These are phyloP conservation scores for Hypoxylon trugodes DNA, from an alignment of 495 filamentous ascomycete genomes.

Conservation along the genomic window DNA sequence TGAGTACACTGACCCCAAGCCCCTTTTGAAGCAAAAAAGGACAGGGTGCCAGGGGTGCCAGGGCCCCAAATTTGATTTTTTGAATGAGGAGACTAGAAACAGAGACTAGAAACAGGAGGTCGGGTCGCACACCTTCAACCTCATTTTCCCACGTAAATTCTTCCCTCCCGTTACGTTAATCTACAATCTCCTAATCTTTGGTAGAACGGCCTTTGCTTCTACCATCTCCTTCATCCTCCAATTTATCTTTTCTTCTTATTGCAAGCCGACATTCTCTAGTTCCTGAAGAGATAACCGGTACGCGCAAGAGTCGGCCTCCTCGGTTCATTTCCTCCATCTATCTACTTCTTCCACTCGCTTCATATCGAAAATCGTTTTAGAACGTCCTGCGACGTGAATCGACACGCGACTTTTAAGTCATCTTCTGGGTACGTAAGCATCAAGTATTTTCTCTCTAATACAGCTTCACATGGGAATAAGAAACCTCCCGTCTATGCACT, in stretches of 20 bases:
- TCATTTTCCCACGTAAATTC: slow-evolving; percentile 38
- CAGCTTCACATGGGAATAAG: too few species aligned
- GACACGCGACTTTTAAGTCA: slow-evolving; percentile 34
- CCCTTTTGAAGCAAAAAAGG: slow-evolving; percentile 34
- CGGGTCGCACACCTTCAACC: slow-evolving; percentile 42
- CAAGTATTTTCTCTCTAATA: too few species aligned
- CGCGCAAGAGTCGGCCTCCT: slow-evolving; percentile 29
- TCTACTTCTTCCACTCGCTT: slow-evolving; percentile 36
- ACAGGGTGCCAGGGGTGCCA: slow-evolving; percentile 19
- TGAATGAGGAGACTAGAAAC: slow-evolving; percentile 28
- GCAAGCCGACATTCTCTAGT: slow-evolving; percentile 34
- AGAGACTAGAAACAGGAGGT: slow-evolving; percentile 31
- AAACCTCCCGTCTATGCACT: too few species aligned
- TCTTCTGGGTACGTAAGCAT: slow-evolving; percentile 30
- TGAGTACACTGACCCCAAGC: slow-evolving; percentile 25
- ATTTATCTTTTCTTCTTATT: slow-evolving; percentile 30
- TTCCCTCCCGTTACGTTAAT: slow-evolving; percentile 25
- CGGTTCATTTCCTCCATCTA: slow-evolving; percentile 6
- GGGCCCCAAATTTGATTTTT: slow-evolving; percentile 41
- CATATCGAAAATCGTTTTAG: slow-evolving; percentile 10
- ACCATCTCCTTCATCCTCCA: slow-evolving; percentile 25
- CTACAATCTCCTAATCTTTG: slow-evolving; percentile 37
- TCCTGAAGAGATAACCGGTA: slow-evolving; percentile 24
- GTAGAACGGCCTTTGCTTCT: slow-evolving; percentile 29
- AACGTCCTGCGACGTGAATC: slow-evolving; percentile 27